phyloP scores from a whole-genome alignment of 768 basidiomycete genomes.

The Mycena galopus region DNA sequence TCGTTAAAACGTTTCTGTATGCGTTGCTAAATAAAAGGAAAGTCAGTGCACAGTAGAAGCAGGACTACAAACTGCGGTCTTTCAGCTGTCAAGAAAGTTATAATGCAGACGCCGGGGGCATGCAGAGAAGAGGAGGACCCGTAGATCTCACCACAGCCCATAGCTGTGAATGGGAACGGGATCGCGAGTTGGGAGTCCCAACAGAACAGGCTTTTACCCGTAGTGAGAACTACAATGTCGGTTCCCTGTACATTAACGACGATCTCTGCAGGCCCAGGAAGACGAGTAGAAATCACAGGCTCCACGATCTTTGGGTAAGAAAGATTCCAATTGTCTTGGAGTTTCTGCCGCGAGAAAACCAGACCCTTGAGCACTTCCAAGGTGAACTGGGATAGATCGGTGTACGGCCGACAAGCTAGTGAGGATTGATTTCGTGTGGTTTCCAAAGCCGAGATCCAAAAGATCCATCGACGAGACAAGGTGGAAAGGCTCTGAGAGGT shows the following conservation, averaged over 20 bases:
- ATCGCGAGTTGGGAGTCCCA: slow-evolving; percentile 13
- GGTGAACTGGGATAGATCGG: slow-evolving; percentile 18
- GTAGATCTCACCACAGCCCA: too few species aligned
- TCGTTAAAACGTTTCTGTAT: slow-evolving; percentile 20
- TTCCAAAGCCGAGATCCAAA: slow-evolving; percentile 2
- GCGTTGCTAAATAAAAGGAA: background rate
- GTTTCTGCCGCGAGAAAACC: slow-evolving; percentile 7
- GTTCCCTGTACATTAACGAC: slow-evolving; percentile 29
- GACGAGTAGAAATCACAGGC: background rate
- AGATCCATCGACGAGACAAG: slow-evolving; percentile 6
- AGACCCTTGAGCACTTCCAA: slow-evolving; percentile 24
- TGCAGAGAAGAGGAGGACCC: too few species aligned
- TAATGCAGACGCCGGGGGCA: too few species aligned
- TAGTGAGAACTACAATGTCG: slow-evolving; percentile 22
- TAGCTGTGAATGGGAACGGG: too few species aligned
- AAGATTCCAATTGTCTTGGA: slow-evolving; percentile 24
- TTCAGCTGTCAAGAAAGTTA: too few species aligned
- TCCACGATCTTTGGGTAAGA: background rate
- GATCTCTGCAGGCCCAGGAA: slow-evolving; percentile 12
- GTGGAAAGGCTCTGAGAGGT: slow-evolving; percentile 18
- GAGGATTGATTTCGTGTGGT: slow-evolving; percentile 10
- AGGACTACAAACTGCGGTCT: too few species aligned
- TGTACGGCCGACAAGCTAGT: slow-evolving; percentile 11
- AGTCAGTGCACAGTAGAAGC: too few species aligned
- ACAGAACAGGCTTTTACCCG: background rate